Percentiles rank a stretch among this genome's conserved stretches.
These are phyloP conservation scores for Globisporangium spiculum DNA, from an alignment of 352 stramenopile species.

Conservation along the genomic window DNA sequence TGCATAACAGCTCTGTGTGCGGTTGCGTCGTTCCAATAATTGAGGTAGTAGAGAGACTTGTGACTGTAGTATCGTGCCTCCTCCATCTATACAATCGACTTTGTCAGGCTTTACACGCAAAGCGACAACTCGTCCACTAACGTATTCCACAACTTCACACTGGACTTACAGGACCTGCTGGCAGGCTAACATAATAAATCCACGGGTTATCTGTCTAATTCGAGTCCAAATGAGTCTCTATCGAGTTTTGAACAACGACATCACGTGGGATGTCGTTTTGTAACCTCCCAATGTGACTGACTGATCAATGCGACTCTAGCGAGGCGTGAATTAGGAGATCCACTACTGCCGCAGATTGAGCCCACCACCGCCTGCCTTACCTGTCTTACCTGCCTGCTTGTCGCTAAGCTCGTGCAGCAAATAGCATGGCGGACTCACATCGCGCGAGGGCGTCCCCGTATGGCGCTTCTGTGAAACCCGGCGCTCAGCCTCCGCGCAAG, in stretches of 20 bases:
- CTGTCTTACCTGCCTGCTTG: not conserved
- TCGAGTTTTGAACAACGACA: not conserved
- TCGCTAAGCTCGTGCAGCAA: not conserved
- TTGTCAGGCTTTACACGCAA: no score
- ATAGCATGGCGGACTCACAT: constrained; percentile 6
- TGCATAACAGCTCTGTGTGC: not conserved
- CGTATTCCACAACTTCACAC: not conserved
- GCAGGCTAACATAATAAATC: not conserved
- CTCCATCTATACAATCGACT: no score
- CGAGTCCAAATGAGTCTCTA: not conserved
- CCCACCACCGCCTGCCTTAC: not conserved
- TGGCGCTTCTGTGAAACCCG: not conserved
- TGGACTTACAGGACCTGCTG: not conserved
- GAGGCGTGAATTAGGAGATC: not conserved
- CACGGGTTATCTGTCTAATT: not conserved
- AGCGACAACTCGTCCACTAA: no score
- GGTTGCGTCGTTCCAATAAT: not conserved
- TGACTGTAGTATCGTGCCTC: no score
- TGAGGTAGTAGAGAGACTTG: not conserved
- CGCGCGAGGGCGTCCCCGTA: not conserved
- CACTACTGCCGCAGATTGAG: not conserved
- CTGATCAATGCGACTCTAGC: not conserved
- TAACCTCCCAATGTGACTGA: constrained; percentile 3
- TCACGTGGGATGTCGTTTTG: not conserved
- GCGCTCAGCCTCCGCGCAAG: not conserved